Evolutionary conservation across 495 filamentous ascomycete genomes (phyloP).

Genomic region (Aspergillus baeticus): DNA sequence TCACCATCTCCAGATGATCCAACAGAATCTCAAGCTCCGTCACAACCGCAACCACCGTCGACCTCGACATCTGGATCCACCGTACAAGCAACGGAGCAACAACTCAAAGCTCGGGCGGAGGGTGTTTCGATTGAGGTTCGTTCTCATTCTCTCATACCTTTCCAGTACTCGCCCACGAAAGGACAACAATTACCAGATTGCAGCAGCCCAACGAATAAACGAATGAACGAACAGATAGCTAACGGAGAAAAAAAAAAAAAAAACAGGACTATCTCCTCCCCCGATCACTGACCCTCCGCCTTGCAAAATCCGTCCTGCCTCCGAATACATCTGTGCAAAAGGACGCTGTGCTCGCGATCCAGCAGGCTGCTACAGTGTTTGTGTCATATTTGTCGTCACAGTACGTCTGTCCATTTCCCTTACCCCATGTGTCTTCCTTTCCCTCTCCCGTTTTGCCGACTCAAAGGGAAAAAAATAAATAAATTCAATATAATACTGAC

Average conservation of each 20-base stretch:
- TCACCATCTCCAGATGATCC: neutral
- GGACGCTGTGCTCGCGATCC: constrained; percentile 86
- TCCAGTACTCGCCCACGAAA: too few relatives aligned
- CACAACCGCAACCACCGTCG: neutral
- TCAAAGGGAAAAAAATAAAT: too few relatives aligned
- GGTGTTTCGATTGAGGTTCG: constrained; percentile 45
- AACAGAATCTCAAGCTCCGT: neutral
- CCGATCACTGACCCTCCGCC: constrained; percentile 86
- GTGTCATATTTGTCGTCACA: constrained; percentile 82
- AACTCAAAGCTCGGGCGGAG: constrained; percentile 45
- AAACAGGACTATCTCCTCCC: constrained; percentile 84
- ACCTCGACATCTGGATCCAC: neutral
- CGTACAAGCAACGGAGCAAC: constrained; percentile 45
- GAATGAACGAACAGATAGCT: neutral
- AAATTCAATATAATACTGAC: too few relatives aligned
- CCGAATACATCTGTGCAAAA: constrained; percentile 93
- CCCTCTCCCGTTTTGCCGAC: too few relatives aligned
- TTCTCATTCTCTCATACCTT: neutral
- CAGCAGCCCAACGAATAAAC: neutral
- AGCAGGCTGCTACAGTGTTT: constrained; percentile 92
- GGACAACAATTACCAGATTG: neutral
- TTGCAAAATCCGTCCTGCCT: constrained; percentile 96
- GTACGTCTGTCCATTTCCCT: constrained; percentile 50
- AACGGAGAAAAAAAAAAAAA: neutral
- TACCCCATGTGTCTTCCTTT: neutral